Evolutionary conservation across 2,329 filamentous ascomycete species (phyloP), one percentile per base, ranked within the genome.

Genomic region (Aspergillus udagawae): DNA sequence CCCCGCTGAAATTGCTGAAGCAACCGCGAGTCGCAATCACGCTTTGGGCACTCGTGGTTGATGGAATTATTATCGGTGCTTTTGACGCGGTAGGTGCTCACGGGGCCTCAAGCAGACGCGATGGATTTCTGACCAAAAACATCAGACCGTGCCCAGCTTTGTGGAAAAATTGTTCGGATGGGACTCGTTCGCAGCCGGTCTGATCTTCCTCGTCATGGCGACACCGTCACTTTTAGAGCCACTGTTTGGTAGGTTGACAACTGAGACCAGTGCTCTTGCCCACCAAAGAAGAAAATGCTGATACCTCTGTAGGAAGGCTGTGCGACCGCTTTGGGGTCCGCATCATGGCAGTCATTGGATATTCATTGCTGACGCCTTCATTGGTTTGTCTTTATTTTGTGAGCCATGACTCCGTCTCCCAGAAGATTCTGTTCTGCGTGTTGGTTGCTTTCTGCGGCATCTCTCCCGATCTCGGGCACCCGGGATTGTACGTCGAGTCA

Each of bases 401-500:
- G 0, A 56, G 60, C 23, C 72, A 83, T 51, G 79, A 88, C 67
- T 81, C 75, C 0, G 67, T 84, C 2, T 65, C 70, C 1, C 83
- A 90, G 61, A 89, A 89, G 68, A 82, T 86, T 1, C 73, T 91
- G 1, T 77, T 91, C 0, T 85, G 82, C 54, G 83, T 79, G 1
- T 73, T 92, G 3, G 75, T 92, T 1, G 78, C 79, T 0, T 62
- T 88, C 0, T 74, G 86, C 3, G 89, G 88, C 1, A 62, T 82
- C 3, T 78, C 79, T 0, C 70, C 88, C 2, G 79, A 81, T 0
- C 73, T 89, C 3, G 78, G 81, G 0, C 80, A 86, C 63, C 83
- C 86, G 0, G 84, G 87, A 0, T 72, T 90, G 12, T 87, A 90
- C 82, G 86, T 88, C 0, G 89, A 91, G 73, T 85, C 91, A 32